Conservation (phyloP, 192 early-diverging fungal genomes). For the Blastocladiella britannica region DNA sequence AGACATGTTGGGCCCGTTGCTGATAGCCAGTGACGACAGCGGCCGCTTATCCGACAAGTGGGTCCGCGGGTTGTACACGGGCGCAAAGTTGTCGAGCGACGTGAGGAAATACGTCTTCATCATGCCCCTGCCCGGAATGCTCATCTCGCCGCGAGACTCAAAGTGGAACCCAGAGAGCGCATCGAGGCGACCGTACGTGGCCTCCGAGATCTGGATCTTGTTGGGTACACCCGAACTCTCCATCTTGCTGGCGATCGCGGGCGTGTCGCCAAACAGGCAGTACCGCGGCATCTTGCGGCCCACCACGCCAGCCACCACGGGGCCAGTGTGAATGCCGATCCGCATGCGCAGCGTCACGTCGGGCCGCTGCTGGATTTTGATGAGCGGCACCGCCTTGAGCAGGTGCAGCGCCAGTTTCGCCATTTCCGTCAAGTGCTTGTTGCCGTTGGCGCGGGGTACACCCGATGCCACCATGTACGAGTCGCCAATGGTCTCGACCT, state of each 20-base stretch:
- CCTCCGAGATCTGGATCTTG: conserved; percentile 14
- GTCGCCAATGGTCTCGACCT: neutral
- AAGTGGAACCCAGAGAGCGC: conserved; percentile 8
- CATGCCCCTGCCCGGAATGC: conserved; percentile 6
- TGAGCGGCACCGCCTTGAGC: neutral
- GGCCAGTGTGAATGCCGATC: neutral
- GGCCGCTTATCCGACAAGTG: too few species aligned
- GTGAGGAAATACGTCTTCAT: conserved; percentile 14
- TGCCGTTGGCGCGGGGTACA: neutral
- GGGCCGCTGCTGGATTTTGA: neutral
- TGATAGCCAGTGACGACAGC: too few species aligned
- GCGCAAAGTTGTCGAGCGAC: conserved; percentile 10
- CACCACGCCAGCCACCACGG: neutral
- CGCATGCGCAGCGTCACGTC: neutral
- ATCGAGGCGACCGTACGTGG: conserved; percentile 7
- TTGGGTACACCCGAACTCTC: neutral
- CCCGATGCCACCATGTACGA: neutral
- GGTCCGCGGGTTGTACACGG: neutral
- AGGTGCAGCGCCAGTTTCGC: neutral
- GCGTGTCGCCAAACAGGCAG: neutral
- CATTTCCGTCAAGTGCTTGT: neutral
- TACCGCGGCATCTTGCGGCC: neutral
- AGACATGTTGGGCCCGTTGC: too few species aligned
- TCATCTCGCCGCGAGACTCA: conserved; percentile 8
- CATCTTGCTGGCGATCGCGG: neutral